phyloP scores from a whole-genome alignment of 768 basidiomycete species.

The Auricularia auricula-judae region DNA sequence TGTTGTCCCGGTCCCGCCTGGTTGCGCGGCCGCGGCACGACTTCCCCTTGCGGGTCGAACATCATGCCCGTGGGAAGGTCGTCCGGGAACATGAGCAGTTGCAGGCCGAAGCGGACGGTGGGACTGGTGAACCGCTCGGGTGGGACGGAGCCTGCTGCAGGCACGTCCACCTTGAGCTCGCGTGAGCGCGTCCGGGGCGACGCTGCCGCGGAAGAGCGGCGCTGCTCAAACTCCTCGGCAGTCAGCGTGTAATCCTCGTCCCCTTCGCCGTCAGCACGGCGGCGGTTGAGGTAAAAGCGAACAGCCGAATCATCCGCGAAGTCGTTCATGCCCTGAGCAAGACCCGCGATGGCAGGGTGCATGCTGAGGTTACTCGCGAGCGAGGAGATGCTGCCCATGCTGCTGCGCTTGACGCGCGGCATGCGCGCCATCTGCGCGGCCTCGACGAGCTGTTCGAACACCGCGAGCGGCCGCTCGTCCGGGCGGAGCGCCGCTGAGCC shows the following conservation, averaged over 20 bases:
- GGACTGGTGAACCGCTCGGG: slow-evolving; percentile 75
- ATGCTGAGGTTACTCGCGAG: slow-evolving; percentile 83
- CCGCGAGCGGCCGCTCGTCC: slow-evolving; percentile 72
- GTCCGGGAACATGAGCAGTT: slow-evolving; percentile 75
- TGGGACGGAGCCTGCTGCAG: slow-evolving; percentile 32
- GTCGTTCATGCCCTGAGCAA: slow-evolving; percentile 77
- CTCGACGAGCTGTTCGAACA: slow-evolving; percentile 79
- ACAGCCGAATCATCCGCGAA: slow-evolving; percentile 95
- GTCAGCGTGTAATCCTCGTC: slow-evolving; percentile 11
- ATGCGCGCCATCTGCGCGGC: slow-evolving; percentile 51
- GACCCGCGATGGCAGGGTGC: slow-evolving; percentile 89
- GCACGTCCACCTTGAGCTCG: slow-evolving; percentile 23
- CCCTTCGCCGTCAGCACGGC: slow-evolving; percentile 26
- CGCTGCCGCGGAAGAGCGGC: neutral
- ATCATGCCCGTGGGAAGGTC: slow-evolving; percentile 93
- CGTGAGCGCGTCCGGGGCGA: too few relatives aligned
- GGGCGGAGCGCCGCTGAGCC: slow-evolving; percentile 65
- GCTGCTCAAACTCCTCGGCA: neutral
- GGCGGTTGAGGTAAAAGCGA: slow-evolving; percentile 88
- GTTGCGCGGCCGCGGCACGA: slow-evolving; percentile 45
- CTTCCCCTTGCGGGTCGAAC: slow-evolving; percentile 87
- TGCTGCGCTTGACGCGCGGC: slow-evolving; percentile 85
- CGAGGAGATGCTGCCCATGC: slow-evolving; percentile 90
- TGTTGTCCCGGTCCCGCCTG: slow-evolving; percentile 35
- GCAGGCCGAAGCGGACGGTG: slow-evolving; percentile 73